Percentiles rank a stretch among this genome's conserved stretches.
These are phyloP conservation scores for Rhodosporidiobolus sp. DNA, from an alignment of 768 basidiomycete species.

Conservation along the genomic window DNA sequence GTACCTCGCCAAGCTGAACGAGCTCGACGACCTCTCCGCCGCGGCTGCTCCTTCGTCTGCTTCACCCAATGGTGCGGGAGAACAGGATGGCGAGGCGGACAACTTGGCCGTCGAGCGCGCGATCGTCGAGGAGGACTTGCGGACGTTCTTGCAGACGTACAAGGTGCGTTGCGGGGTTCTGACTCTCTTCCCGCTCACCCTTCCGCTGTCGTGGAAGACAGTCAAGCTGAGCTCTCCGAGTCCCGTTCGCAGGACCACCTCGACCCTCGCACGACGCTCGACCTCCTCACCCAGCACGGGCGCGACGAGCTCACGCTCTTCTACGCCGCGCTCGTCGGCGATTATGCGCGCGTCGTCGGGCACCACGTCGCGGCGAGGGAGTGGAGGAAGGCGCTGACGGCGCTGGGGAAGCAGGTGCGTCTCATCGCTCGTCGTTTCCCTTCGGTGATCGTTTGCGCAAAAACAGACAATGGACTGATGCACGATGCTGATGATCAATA, in stretches of 20 bases:
- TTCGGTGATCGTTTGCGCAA: too few species aligned
- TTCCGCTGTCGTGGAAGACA: neutral
- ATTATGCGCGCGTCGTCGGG: conserved; percentile 77
- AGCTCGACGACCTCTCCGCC: conserved; percentile 79
- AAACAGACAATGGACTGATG: too few species aligned
- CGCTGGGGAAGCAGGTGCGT: conserved; percentile 30
- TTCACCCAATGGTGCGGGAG: neutral
- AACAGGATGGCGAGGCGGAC: conserved; percentile 63
- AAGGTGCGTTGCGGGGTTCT: conserved; percentile 58
- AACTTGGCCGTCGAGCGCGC: conserved; percentile 74
- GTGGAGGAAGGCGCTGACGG: conserved; percentile 29
- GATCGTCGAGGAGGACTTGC: conserved; percentile 87
- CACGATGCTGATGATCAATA: too few species aligned
- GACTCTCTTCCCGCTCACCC: neutral
- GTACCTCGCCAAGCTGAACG: conserved; percentile 92
- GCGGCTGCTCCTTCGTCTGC: conserved; percentile 63
- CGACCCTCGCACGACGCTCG: conserved; percentile 79
- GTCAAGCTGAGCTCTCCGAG: too few species aligned
- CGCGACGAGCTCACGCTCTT: conserved; percentile 87
- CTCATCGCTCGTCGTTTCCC: neutral
- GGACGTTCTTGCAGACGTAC: conserved; percentile 89
- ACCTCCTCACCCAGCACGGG: conserved; percentile 89
- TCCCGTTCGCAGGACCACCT: conserved; percentile 63
- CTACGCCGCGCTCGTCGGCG: conserved; percentile 77
- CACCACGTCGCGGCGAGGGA: conserved; percentile 75